These are phyloP conservation scores for Chrysoporthe deuterocubensis DNA, from an alignment of 2,329 filamentous ascomycete genomes.

Conservation along the genomic window DNA sequence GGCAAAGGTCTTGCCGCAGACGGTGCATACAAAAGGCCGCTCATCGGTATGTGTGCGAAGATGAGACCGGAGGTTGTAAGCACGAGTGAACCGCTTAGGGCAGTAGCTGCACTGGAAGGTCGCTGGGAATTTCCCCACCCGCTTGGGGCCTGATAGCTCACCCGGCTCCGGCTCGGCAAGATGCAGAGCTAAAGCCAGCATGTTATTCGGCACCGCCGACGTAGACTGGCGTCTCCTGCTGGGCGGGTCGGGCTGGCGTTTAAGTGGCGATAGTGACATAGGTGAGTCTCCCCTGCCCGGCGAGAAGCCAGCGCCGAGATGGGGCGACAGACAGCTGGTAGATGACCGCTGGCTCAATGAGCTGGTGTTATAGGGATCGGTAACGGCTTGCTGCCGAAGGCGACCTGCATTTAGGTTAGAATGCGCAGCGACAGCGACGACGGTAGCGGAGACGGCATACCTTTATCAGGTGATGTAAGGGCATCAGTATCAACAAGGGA, in stretches of 20 bases:
- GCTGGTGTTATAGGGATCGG: no score
- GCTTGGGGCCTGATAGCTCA: constrained; percentile 66
- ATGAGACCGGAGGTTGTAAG: constrained; percentile 95
- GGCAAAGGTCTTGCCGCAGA: constrained; percentile 96
- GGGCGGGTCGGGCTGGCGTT: constrained; percentile 52
- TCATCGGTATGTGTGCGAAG: constrained; percentile 96
- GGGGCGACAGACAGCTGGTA: no score
- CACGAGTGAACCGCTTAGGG: constrained; percentile 93
- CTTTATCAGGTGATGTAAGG: no score
- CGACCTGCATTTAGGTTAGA: no score
- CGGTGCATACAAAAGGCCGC: constrained; percentile 93
- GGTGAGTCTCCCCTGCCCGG: constrained; percentile 46
- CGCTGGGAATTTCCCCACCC: constrained; percentile 95
- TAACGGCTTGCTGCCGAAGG: no score
- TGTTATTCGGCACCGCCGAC: constrained; percentile 64
- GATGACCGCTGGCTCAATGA: no score
- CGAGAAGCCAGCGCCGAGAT: no score
- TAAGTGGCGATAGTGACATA: constrained; percentile 63
- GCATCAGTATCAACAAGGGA: no score
- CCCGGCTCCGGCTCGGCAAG: constrained; percentile 87
- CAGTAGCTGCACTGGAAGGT: constrained; percentile 95
- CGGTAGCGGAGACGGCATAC: no score
- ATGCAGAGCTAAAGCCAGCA: constrained; percentile 62
- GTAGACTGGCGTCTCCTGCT: constrained; percentile 63
- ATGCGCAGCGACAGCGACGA: no score